phyloP scores from a whole-genome alignment of 148 eudicot genomes.

The Polygonum aviculare region DNA sequence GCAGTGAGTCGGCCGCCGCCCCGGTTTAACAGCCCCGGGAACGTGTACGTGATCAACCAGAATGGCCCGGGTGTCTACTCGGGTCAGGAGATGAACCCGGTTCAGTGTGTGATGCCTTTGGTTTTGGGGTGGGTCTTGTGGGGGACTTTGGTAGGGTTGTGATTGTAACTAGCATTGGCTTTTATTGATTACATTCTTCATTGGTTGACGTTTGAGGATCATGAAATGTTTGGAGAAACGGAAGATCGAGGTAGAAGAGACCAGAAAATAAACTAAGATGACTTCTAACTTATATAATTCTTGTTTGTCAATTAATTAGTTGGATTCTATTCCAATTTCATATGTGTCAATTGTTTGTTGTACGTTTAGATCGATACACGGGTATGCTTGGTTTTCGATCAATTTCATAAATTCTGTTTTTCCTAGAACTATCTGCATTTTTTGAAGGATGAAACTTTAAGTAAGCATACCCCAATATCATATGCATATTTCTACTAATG shows the following conservation, averaged over 20 bases:
- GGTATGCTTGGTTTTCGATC: no score
- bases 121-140: conserved; percentile 1
- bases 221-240: neutral
- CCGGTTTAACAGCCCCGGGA: neutral
- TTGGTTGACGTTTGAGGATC: neutral
- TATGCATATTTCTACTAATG: no score
- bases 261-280: neutral
- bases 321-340: neutral
- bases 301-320: neutral
- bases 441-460: no score
- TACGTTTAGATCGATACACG: no score
- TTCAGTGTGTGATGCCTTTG: neutral
- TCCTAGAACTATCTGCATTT: no score
- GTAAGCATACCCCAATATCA: no score
- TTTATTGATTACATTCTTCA: neutral
- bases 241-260: neutral
- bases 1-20: neutral
- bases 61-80: neutral
- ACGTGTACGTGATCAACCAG: conserved; percentile 5
- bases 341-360: no score
- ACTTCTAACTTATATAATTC: neutral
- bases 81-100: neutral
- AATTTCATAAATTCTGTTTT: no score
- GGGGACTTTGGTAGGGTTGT: neutral
- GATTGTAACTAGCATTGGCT: neutral